phyloP scores from a whole-genome alignment of 2,329 filamentous ascomycete species.

The Colletotrichum sp. region DNA sequence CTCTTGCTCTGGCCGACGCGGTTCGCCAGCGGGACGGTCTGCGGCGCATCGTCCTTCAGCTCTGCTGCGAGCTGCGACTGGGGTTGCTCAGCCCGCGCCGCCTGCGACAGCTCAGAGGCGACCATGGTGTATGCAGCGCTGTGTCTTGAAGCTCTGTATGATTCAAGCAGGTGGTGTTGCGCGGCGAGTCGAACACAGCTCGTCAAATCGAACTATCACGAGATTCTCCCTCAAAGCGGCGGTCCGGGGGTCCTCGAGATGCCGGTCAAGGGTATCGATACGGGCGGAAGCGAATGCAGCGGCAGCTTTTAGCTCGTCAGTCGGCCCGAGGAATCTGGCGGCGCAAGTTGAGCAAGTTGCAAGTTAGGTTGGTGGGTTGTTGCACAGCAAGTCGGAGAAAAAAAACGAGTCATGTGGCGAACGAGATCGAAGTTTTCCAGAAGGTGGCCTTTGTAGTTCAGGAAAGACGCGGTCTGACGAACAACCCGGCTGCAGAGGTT shows the following conservation, averaged over 20 bases:
- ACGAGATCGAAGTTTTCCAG: not conserved
- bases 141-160: not conserved
- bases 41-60: constrained; percentile 20
- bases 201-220: not conserved
- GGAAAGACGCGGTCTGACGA: not conserved
- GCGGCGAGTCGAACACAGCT: not conserved
- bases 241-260: not conserved
- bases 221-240: not conserved
- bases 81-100: constrained; percentile 23
- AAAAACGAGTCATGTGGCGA: not conserved
- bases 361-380: not conserved
- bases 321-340: not conserved
- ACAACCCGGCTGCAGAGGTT: not conserved
- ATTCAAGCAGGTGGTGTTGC: not conserved
- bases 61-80: constrained; percentile 33
- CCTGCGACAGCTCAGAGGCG: constrained; percentile 37
- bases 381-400: not conserved
- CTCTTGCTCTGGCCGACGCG: constrained; percentile 45
- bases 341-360: not conserved
- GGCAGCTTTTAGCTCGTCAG: not conserved
- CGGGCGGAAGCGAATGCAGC: not conserved
- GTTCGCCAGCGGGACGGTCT: constrained; percentile 34
- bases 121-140: constrained; percentile 31
- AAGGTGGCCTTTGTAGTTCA: not conserved
- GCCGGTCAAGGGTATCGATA: not conserved